Evolutionary conservation across 164 flowering plant genomes (phyloP), one percentile per base, ranked within the genome.

Genomic region (Liquidambar formosana): DNA sequence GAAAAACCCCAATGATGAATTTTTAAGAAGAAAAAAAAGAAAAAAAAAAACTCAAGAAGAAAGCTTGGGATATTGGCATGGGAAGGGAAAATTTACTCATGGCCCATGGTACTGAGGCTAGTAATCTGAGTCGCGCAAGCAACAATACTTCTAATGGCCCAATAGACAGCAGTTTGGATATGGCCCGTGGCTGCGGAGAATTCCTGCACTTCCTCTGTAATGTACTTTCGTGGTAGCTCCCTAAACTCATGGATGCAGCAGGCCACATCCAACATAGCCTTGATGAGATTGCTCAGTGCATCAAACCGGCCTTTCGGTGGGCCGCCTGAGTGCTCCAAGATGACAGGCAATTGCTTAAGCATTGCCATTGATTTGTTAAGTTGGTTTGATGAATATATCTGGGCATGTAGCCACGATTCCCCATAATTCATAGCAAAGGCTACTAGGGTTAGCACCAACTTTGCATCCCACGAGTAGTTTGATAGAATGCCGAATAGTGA

Each of bases 161-260:
- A 86, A 57, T 84, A 84, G 44, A 79, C 88, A 57, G 85, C 83
- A 56, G 73, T 56, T 0, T 88, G 84, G 16, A 84, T 63, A 22
- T 78, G 77, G 28, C 71, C 56, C 46, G 46, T 59, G 26, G 84
- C 86, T 1, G 63, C 19, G 5, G 73, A 44, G 62, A 79, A 28
- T 5, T 77, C 76, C 1, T 81, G 69, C 23, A 61, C 49, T 0
- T 82, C 89, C 6, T 60, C 46, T 0, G 78, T 8, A 53, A 84
- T 81, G 74, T 84, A 84, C 58, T 75, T 58, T 5, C 66, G 19
- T 0, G 88, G 85, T 1, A 86, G 82, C 51, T 74, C 71, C 49
- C 65, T 75, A 63, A 84, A 78, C 69, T 76, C 72, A 3, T 78
- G 66, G 5, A 86, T 63, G 45, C 80, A 71, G 44, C 66, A 71